A percentile compares a stretch with the other conserved stretches of the same genome.
phyloP scores from a whole-genome alignment of 202 grass and related monocot genomes.

The Musa balbisiana region DNA sequence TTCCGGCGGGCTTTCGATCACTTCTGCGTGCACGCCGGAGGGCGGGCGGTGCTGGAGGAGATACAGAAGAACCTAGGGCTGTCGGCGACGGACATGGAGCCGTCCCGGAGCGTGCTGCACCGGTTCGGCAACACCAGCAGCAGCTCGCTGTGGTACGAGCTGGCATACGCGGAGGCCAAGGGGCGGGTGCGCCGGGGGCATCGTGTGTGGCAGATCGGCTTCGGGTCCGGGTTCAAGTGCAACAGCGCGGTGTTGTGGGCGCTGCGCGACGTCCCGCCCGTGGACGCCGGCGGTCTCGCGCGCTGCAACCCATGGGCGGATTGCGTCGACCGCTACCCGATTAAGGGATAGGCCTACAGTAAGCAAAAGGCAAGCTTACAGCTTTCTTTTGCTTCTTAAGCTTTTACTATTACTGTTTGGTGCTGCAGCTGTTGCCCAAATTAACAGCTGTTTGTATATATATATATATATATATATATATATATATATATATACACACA shows the following conservation, averaged over 20 bases:
- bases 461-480: too few species aligned
- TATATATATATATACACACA: too few species aligned
- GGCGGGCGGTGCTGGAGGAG: slow-evolving; percentile 77
- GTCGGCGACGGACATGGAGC: slow-evolving; percentile 61
- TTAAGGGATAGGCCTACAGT: neutral
- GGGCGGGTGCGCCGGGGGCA: slow-evolving; percentile 59
- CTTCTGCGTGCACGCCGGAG: slow-evolving; percentile 91
- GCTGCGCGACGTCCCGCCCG: slow-evolving; percentile 38
- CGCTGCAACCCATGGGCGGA: slow-evolving; percentile 7
- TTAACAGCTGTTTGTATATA: too few species aligned
- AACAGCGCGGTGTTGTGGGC: slow-evolving; percentile 92
- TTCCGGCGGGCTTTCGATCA: slow-evolving; percentile 87
- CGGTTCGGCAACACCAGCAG: slow-evolving; percentile 97
- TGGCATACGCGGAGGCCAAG: slow-evolving; percentile 95
- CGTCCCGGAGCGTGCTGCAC: slow-evolving; percentile 63
- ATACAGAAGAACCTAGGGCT: slow-evolving; percentile 60
- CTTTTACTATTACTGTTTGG: neutral
- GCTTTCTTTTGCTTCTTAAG: neutral
- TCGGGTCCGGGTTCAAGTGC: slow-evolving; percentile 95
- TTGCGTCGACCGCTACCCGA: slow-evolving; percentile 4
- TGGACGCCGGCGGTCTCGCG: neutral
- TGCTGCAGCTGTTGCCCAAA: too few species aligned
- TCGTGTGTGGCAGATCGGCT: slow-evolving; percentile 92
- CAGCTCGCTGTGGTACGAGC: slow-evolving; percentile 92
- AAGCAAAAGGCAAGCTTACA: too few species aligned